Conservation (phyloP, 805 yeast genomes). For the Yarrowia sp. region DNA sequence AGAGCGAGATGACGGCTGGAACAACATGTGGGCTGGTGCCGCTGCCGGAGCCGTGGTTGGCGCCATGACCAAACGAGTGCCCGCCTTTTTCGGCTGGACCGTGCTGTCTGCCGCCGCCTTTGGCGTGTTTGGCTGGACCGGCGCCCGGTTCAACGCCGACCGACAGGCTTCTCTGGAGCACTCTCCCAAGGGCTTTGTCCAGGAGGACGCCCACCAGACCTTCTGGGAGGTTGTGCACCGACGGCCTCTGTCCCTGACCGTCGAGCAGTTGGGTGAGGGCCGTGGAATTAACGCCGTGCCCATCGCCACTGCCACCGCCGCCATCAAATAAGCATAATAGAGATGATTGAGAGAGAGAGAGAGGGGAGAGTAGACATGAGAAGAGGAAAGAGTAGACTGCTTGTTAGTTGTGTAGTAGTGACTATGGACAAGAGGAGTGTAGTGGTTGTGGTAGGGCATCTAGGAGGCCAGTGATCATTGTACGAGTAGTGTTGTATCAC, state of each 20-base stretch:
- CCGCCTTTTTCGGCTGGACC: conserved; percentile 48
- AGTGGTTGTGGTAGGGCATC: no score
- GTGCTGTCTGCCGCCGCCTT: conserved; percentile 44
- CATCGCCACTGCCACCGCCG: conserved; percentile 20
- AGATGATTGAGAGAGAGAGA: neutral
- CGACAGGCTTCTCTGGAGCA: conserved; percentile 32
- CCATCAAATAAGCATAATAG: conserved; percentile 1
- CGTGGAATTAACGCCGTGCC: conserved; percentile 25
- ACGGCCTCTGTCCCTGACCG: conserved; percentile 76
- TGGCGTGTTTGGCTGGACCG: conserved; percentile 42
- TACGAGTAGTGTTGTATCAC: no score
- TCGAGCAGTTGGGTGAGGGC: conserved; percentile 61
- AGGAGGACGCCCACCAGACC: conserved; percentile 46
- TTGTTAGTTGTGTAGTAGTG: no score
- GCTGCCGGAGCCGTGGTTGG: conserved; percentile 47
- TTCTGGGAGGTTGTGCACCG: conserved; percentile 81
- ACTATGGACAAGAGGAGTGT: no score
- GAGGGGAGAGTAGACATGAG: no score
- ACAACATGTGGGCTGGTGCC: conserved; percentile 50
- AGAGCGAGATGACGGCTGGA: conserved; percentile 60
- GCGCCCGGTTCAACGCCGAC: conserved; percentile 33
- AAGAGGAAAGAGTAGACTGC: no score
- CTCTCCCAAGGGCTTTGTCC: conserved; percentile 40
- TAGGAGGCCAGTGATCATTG: no score
- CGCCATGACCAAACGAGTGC: conserved; percentile 36